Base-by-base conservation (phyloP, 495 filamentous ascomycete species). In the Xylaria flabelliformis region DNA sequence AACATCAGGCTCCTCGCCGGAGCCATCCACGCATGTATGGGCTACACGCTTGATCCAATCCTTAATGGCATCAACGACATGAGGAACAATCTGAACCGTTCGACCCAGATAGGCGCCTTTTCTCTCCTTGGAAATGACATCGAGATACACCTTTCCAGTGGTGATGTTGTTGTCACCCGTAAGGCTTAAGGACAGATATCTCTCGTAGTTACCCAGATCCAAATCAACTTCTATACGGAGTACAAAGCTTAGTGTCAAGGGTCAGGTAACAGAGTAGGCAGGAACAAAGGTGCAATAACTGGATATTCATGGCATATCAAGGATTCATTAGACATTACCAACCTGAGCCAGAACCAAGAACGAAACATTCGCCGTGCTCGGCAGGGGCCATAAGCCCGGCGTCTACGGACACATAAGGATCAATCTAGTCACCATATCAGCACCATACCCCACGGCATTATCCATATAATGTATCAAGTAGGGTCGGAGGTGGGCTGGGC, bases 171-270 rank as follows among this genome's bases (percentile, higher is more conserved):
- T 92, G 70, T 96, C 93, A 24, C 89, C 83, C 7, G 87, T 91
- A 34, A 97, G 87, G 12, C 90, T 91, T 68, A 93, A 86, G 61
- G 72, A 75, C 9, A 85, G 79, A 42, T 86, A 85, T 26, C 94
- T 87, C 82, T 98, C 95, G 81, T 99, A 99, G 84, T 98, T 98
- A 53, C 96, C 96, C 24, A 99, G 88, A 80, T 99, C 96, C 13
- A 99, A 88, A 81, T 99, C 96, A 64, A 90, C 89, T 82, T 97
- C 94, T 67, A 91, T 92, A 62, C 92, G 91, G 75, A 94, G 92
- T 78, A 70, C 39, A 34, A 65, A 36, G 32, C 26, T 41, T 61
- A 65, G 48, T 21, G 34, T 51, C 56, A 29, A 17, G 8, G 39
- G 12, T n/a, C 19, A 46, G 19, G 34, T 46, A 62, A 32, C 7